phyloP scores from a whole-genome alignment of 805 yeast genomes.

The Lipomyces yamadae region DNA sequence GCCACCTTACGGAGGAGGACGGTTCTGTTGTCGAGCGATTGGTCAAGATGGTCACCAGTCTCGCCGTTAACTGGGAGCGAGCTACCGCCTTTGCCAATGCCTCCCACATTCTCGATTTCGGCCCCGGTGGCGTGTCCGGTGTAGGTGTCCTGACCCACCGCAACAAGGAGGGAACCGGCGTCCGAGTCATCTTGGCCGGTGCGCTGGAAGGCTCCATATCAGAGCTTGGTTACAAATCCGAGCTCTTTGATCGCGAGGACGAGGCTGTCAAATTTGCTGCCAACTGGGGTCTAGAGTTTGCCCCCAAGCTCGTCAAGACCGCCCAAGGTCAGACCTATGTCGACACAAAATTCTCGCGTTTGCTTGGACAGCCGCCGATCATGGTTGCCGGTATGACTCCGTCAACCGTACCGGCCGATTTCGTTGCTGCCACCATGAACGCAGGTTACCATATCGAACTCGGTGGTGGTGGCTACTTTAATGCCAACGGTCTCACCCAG shows the following conservation, averaged over 20 bases:
- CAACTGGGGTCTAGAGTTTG: slow-evolving; percentile 87
- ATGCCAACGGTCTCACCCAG: slow-evolving; percentile 66
- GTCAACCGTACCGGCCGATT: slow-evolving; percentile 91
- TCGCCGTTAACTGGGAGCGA: slow-evolving; percentile 92
- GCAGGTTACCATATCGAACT: slow-evolving; percentile 97
- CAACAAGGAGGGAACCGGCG: slow-evolving; percentile 98
- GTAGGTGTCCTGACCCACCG: slow-evolving; percentile 94
- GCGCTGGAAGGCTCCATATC: slow-evolving; percentile 73
- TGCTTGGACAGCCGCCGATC: slow-evolving; percentile 92
- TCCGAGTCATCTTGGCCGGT: slow-evolving; percentile 92
- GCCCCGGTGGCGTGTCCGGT: slow-evolving; percentile 99
- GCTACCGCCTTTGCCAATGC: slow-evolving; percentile 73
- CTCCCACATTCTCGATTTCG: slow-evolving; percentile 93
- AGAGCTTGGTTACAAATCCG: slow-evolving; percentile 95
- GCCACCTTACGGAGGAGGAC: slow-evolving; percentile 45
- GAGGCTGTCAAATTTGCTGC: slow-evolving; percentile 76
- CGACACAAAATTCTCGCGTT: slow-evolving; percentile 90
- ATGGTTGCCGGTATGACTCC: slow-evolving; percentile 99
- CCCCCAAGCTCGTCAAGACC: slow-evolving; percentile 83
- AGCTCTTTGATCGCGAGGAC: slow-evolving; percentile 74
- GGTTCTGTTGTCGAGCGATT: slow-evolving; percentile 70
- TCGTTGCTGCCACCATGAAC: slow-evolving; percentile 90
- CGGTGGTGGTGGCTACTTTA: slow-evolving; percentile 98
- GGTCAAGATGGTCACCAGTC: slow-evolving; percentile 79
- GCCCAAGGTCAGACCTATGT: slow-evolving; percentile 69